A percentile compares a stretch with the other conserved stretches of the same genome.
phyloP scores from a whole-genome alignment of 2,329 filamentous ascomycete species.

The Colletotrichum endophyticum region DNA sequence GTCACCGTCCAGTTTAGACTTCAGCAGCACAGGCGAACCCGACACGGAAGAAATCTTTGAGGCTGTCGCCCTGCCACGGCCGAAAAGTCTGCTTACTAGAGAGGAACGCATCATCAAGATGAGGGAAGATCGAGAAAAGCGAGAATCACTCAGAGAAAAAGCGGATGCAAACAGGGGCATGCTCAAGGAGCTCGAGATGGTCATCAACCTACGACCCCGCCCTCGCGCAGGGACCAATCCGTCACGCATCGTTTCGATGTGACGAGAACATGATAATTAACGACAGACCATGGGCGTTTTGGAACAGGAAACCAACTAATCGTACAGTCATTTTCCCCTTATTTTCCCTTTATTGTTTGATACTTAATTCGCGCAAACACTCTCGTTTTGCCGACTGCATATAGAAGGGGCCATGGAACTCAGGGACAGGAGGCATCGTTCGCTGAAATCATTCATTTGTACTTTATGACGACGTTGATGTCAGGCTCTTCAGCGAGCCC shows the following conservation, averaged over 20 bases:
- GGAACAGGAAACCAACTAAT: constrained; percentile 2
- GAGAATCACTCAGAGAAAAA: constrained; percentile 74
- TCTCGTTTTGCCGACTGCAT: not conserved
- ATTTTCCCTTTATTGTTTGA: not conserved
- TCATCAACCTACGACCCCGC: constrained; percentile 68
- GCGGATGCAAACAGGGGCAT: constrained; percentile 85
- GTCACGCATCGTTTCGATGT: constrained; percentile 49
- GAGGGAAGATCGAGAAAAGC: constrained; percentile 81
- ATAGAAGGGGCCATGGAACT: constrained; percentile 4
- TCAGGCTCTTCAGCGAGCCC: not conserved
- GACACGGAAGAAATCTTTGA: constrained; percentile 87
- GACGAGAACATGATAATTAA: constrained; percentile 27
- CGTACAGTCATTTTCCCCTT: constrained; percentile 17
- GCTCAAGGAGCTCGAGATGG: constrained; percentile 89
- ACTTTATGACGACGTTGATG: constrained; percentile 10
- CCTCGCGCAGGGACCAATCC: constrained; percentile 39
- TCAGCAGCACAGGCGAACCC: constrained; percentile 60
- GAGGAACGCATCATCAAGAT: constrained; percentile 90
- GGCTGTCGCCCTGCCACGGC: constrained; percentile 77
- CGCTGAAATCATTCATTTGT: not conserved
- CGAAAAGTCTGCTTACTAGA: constrained; percentile 74
- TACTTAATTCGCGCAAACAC: not conserved
- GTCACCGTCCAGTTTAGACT: constrained; percentile 52
- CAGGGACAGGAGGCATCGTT: not conserved
- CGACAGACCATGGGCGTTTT: constrained; percentile 14